Base-by-base conservation (phyloP, 2,329 filamentous ascomycete genomes). In the Neofusicoccum laricinum region DNA sequence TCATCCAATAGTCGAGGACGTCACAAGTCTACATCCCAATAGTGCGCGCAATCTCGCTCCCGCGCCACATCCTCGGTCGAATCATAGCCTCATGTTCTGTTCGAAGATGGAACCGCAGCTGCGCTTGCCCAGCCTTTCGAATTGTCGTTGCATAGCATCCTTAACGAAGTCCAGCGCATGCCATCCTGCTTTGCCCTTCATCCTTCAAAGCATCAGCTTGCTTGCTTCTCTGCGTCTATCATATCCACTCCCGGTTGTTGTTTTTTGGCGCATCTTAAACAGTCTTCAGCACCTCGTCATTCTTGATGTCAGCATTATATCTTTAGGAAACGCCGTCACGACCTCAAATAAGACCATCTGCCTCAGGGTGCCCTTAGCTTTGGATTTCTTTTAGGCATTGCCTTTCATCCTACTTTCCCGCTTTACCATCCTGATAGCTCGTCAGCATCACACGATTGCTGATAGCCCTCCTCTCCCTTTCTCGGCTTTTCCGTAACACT, bases 1-100 rank as follows among this genome's bases (percentile, higher is more conserved):
- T 77, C 73, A 15, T 43, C 34, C 55, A 70, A 70, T 41, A 72
- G 73, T 48, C 75, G 75, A 66, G 71, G 72, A 36, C 73, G 75
- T 61, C 73, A 77, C 69, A 77, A 77, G 66, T 76, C 74, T 7
- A 69, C 58, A 5, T 66, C 64, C 7, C 64, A 66, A 48, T 66
- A 64, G 61, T 41, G 34, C 43, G 34, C 41, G 12, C 45, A 17
- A 61, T 21, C 34, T 6, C 12, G 14, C 19, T 11, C 32, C 36
- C 50, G 45, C 34, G 21, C 41, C 43, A 38, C 40, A 34, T 63
- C 8, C 40, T 63, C 49, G 40, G 48, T 46, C 49, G 49, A 38
- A 45, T 38, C 61, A 17, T 19, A 21, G 49, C 40, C 19, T 38
- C 59, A 38, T 41, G 43, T 43, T 17, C 40, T 36, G 36, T 48